These are phyloP conservation scores for Ogataea pilisensis DNA, from an alignment of 805 yeast species.

Conservation along the genomic window DNA sequence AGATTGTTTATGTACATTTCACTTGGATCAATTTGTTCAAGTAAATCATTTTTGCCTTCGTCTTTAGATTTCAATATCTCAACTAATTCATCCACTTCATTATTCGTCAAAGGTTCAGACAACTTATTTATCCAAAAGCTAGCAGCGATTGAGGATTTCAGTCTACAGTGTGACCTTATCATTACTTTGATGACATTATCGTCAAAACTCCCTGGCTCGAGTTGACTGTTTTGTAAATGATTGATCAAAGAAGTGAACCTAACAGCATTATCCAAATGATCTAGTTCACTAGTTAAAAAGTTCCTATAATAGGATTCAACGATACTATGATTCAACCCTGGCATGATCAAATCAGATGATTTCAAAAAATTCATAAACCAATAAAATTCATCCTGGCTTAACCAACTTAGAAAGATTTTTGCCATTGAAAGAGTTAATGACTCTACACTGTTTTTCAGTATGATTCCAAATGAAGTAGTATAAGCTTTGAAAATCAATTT, in stretches of 20 bases:
- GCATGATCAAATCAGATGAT: background rate
- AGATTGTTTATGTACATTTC: conserved; percentile 4
- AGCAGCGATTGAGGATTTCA: conserved; percentile 24
- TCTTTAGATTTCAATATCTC: conserved; percentile 1
- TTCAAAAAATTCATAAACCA: conserved; percentile 22
- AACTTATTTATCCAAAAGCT: conserved; percentile 17
- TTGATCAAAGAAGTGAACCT: conserved; percentile 20
- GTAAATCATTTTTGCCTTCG: conserved; percentile 2
- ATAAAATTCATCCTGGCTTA: conserved; percentile 13
- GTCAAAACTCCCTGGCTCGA: conserved; percentile 9
- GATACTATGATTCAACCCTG: background rate
- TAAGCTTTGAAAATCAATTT: conserved; percentile 24
- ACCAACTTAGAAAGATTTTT: conserved; percentile 13
- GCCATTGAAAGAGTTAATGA: conserved; percentile 8
- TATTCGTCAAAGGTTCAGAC: conserved; percentile 1
- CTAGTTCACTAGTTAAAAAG: background rate
- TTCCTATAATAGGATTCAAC: background rate
- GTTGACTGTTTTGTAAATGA: conserved; percentile 6
- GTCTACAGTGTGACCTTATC: conserved; percentile 17
- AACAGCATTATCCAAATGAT: conserved; percentile 11
- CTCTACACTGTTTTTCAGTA: conserved; percentile 8
- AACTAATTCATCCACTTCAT: conserved; percentile 6
- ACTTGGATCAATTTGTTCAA: too few species aligned
- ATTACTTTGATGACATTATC: conserved; percentile 11
- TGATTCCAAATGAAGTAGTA: conserved; percentile 11